Base-by-base conservation (phyloP, 495 filamentous ascomycete species). In the Alectoria sarmentosa region DNA sequence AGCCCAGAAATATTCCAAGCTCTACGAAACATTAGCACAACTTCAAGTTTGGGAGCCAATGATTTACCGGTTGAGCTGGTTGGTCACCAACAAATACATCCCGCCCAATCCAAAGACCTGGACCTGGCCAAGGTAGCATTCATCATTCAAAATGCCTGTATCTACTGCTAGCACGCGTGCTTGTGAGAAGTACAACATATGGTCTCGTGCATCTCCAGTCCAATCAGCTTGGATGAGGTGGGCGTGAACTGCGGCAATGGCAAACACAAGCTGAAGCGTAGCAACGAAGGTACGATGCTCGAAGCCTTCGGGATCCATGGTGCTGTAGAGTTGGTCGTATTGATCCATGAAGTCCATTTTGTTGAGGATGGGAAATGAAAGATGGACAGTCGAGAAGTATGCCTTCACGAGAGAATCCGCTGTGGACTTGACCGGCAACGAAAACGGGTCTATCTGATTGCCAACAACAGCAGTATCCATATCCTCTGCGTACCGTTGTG, bases 241-340 rank as follows among this genome's bases (percentile, higher is more conserved):
- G 7, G 74, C 75, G 69, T 83, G 82, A 62, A 77, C 77, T 4
- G 84, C 75, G 10, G 77, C 79, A 69, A 87, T 82, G 7, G 85
- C 86, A 71, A 88, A 85, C 15, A 88, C 79, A 21, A 87, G 69
- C 70, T 89, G 88, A 15, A 87, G 72, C 41, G 82, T 84, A 4
- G 84, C 79, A 41, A 69, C 38, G 28, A 66, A 69, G 11, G 60
- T 54, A 28, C 60, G 56, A 30, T 64, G 30, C n/a, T 48, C 39
- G 46, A 42, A 86, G 75, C 80, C 80, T 85, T 56, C 79, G 76
- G 21, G 73, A 77, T 44, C 77, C 74, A 48, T 77, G 72, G 76
- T 76, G 34, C 70, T 79, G 63, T 77, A 81, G 52, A 76, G 77
- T 32, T 78, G 65, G 23, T 80, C 73, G 57, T 82, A 84, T 57